Conservation (phyloP, 768 basidiomycete species). For the Pleurotus tuoliensis region DNA sequence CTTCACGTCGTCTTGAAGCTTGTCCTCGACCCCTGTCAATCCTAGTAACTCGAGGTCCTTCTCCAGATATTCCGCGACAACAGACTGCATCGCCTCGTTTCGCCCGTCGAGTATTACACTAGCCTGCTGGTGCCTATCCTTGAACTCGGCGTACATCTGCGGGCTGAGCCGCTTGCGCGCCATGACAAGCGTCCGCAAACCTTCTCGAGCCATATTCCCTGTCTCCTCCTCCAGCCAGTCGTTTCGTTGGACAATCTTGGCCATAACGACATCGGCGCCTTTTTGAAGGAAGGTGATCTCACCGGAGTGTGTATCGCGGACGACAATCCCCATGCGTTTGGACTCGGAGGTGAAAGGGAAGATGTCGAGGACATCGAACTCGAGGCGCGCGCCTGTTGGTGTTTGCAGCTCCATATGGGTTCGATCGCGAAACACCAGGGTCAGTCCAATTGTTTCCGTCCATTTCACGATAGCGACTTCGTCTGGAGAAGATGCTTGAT, state of each 20-base stretch:
- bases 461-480: conserved; percentile 98
- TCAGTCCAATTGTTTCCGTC: conserved; percentile 93
- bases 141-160: conserved; percentile 73
- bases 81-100: conserved; percentile 74
- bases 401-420: conserved; percentile 83
- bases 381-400: conserved; percentile 56
- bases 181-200: conserved; percentile 90
- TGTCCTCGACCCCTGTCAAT: conserved; percentile 98
- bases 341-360: conserved; percentile 99
- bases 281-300: conserved; percentile 93
- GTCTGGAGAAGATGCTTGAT: conserved; percentile 98
- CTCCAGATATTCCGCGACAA: conserved; percentile 77
- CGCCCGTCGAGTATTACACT: conserved; percentile 75
- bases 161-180: conserved; percentile 73
- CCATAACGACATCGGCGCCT: conserved; percentile 99
- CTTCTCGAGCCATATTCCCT: conserved; percentile 97
- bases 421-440: conserved; percentile 85
- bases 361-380: conserved; percentile 86
- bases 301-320: conserved; percentile 70
- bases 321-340: conserved; percentile 98
- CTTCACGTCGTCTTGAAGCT: conserved; percentile 95
- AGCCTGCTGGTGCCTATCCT: conserved; percentile 66
- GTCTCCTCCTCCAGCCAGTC: conserved; percentile 99
- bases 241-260: conserved; percentile 89
- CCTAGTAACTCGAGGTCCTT: conserved; percentile 89